Percentiles rank a stretch among this genome's conserved stretches.
These are phyloP conservation scores for Mucor irregularis DNA, from an alignment of 371 early-diverging fungal species.

Conservation along the genomic window DNA sequence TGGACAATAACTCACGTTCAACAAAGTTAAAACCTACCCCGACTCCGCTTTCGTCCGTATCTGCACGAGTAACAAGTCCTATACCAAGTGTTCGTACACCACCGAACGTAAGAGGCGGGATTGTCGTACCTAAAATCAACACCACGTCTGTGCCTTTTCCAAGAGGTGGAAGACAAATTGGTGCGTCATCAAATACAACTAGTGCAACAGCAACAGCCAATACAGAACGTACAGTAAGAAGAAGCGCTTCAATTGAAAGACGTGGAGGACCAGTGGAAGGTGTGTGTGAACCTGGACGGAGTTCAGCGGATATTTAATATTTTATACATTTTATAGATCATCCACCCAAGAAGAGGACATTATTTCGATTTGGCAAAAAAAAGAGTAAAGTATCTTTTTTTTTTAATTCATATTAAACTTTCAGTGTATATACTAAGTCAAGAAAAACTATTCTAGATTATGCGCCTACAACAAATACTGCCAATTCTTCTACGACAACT, in stretches of 20 bases:
- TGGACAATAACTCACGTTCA: background rate
- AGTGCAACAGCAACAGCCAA: no score
- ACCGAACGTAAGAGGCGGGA: background rate
- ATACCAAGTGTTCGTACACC: constrained; percentile 3
- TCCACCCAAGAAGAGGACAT: constrained; percentile 18
- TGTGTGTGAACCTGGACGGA: constrained; percentile 15
- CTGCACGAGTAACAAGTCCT: constrained; percentile 25
- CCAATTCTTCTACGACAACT: constrained; percentile 6
- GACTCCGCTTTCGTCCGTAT: constrained; percentile 20
- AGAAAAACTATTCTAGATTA: constrained; percentile 11
- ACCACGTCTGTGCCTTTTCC: constrained; percentile 34
- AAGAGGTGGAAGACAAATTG: constrained; percentile 43
- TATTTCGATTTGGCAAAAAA: constrained; percentile 39
- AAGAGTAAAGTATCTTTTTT: constrained; percentile 28
- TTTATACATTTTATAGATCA: constrained; percentile 12
- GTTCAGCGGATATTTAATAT: constrained; percentile 1
- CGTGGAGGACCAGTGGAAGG: background rate
- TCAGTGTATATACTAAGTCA: no score
- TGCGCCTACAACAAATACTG: background rate
- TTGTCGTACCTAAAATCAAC: constrained; percentile 7
- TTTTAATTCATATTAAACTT: no score
- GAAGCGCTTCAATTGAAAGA: constrained; percentile 27
- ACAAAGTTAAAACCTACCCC: constrained; percentile 6
- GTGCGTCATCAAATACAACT: background rate
- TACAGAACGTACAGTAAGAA: constrained; percentile 11